A percentile compares a stretch with the other conserved stretches of the same genome.
Conservation (phyloP, 23 red algal species). For the Chondrus crispus region DNA sequence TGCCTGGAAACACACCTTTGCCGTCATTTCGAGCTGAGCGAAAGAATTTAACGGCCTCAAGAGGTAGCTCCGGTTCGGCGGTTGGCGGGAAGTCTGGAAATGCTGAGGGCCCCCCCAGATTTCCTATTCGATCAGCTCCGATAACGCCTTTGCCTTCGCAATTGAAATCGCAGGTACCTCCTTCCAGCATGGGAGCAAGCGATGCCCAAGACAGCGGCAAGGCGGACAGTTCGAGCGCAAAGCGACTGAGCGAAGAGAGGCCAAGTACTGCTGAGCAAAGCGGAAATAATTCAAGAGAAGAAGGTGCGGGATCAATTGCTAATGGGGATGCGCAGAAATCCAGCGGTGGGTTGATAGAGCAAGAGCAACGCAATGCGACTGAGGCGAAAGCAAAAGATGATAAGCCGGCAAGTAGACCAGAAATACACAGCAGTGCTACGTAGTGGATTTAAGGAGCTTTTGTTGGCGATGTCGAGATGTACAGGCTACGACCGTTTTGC, state of each 20-base stretch:
- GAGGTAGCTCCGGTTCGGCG: not conserved
- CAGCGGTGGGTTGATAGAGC: not conserved
- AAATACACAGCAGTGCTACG: slow-evolving; percentile 46
- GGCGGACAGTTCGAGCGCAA: not conserved
- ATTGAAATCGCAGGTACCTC: not conserved
- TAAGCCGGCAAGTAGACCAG: not conserved
- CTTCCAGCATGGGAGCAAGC: not conserved
- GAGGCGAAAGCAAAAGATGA: slow-evolving; percentile 17
- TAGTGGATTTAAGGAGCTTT: not conserved
- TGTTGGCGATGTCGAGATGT: too few relatives aligned
- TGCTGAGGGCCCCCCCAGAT: not conserved
- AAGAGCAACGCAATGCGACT: not conserved
- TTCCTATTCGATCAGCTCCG: slow-evolving; percentile 21
- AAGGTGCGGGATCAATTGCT: not conserved
- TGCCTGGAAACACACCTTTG: slow-evolving; percentile 31
- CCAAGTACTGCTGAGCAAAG: not conserved
- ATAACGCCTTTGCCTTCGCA: not conserved
- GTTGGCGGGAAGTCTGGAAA: not conserved
- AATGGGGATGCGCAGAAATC: slow-evolving; percentile 21
- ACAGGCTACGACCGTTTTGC: too few relatives aligned
- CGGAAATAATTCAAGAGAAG: not conserved
- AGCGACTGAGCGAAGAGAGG: not conserved
- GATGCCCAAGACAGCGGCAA: not conserved
- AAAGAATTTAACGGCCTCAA: slow-evolving; percentile 30
- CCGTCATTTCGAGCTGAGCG: slow-evolving; percentile 53